Base-by-base conservation (phyloP, 108 stramenopile genomes). In the Discostella stelligeroides region DNA sequence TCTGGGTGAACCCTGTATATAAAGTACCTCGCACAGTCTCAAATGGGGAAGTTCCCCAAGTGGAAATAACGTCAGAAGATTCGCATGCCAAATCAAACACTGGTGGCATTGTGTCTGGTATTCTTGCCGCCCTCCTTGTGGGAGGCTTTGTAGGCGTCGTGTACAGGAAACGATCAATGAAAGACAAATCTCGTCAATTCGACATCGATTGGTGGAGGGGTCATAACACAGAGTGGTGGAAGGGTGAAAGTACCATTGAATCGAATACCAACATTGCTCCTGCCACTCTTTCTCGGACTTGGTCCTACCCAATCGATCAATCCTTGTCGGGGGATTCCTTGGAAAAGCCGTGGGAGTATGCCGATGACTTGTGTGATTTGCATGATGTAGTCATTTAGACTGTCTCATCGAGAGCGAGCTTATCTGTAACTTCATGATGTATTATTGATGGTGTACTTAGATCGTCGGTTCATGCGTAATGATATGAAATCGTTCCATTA, bases 361-460 rank as follows among this genome's bases (percentile, higher is more conserved):
- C 56, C 40, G 55, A 58, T 46, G 60, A 77, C 10, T 56, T 58
- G 7, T 60, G 68, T 9, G 68, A 69, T 41, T 50, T 77, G 42
- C 76, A 70, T 17, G 67, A 77, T 59, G 68, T 77, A 25, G 41
- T 50, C 7, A 47, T 77, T 28, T 73, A 73, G 46, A 65, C n/a
- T 45, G 23, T 6, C 6, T 6, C 34, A 3, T 34, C 34, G 34
- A 34, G 5, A 5, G 3, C 34, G 34, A 6, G 34, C 34, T 34
- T 6, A 6, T 6, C 34, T 5, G 3, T 34, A 34, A 34, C 34
- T 34, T 6, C 34, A 34, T 34, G 34, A 34, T 34, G 34, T 34
- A 34, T 34, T 5, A 34, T 34, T 5, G 34, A 34, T 5, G 34
- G 6, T 34, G 34, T 34, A 34, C 3, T 6, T 6, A 34, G 3